phyloP scores from a whole-genome alignment of 352 stramenopile genomes.

The Globisporangium spinosum region DNA sequence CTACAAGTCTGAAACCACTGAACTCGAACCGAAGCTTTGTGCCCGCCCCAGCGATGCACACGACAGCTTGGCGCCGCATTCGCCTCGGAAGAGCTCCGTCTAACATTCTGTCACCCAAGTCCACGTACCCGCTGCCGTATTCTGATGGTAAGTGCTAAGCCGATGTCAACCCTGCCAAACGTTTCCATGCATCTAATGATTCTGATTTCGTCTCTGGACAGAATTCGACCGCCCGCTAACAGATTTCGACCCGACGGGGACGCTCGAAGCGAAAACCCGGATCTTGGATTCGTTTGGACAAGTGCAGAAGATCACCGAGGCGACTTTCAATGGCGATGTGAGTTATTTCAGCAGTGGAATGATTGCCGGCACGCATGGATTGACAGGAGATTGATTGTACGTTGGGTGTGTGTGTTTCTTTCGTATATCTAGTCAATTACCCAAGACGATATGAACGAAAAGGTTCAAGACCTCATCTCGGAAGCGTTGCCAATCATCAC shows the following conservation, averaged over 20 bases:
- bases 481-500: constrained; percentile 13
- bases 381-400: too few species aligned
- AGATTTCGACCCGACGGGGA: constrained; percentile 33
- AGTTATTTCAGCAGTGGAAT: not conserved
- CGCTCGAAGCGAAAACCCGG: constrained; percentile 22
- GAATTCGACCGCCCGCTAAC: constrained; percentile 35
- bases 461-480: constrained; percentile 16
- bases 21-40: constrained; percentile 1
- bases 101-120: constrained; percentile 23
- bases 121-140: constrained; percentile 14
- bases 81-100: constrained; percentile 19
- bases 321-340: constrained; percentile 38
- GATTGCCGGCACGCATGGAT: not conserved
- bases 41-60: constrained; percentile 21
- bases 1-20: not conserved
- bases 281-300: constrained; percentile 33
- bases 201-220: constrained; percentile 6
- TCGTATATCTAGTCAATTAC: not conserved
- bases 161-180: not conserved
- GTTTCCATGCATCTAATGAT: not conserved
- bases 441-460: constrained; percentile 14
- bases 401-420: not conserved
- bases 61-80: constrained; percentile 25
- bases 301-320: constrained; percentile 21
- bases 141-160: constrained; percentile 6